A percentile compares a stretch with the other conserved stretches of the same genome.
These are phyloP conservation scores for Inonotus obliquus DNA, from an alignment of 1,284 basidiomycete species.

Conservation along the genomic window DNA sequence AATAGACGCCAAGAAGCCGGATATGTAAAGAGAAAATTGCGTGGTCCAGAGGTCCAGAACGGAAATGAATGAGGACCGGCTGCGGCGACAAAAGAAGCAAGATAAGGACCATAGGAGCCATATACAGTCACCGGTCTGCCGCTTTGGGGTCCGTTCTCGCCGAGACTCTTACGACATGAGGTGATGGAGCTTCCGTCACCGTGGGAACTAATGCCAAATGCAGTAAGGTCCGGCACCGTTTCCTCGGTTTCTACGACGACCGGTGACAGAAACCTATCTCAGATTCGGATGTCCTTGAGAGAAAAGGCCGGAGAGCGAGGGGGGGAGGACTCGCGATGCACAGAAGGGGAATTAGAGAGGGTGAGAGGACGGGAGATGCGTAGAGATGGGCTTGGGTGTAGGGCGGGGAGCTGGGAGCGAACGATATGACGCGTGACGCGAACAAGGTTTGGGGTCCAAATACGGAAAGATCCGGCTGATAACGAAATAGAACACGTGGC, in stretches of 20 bases:
- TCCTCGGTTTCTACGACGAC: not conserved
- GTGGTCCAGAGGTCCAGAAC: not conserved
- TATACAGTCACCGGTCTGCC: not conserved
- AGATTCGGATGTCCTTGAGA: conserved; percentile 1
- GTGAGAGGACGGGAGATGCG: not conserved
- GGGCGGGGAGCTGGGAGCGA: not conserved
- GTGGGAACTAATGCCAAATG: not conserved
- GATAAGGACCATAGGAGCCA: not conserved
- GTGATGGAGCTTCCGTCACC: not conserved
- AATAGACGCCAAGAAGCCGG: not conserved
- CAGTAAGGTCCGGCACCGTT: not conserved
- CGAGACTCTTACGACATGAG: not conserved
- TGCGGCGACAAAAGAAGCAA: conserved; percentile 4
- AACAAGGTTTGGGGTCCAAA: conserved; percentile 1
- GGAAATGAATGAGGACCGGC: not conserved
- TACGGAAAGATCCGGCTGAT: conserved; percentile 4
- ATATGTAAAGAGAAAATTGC: too few relatives aligned
- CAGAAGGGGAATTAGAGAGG: not conserved
- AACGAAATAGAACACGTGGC: not conserved
- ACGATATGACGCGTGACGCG: not conserved
- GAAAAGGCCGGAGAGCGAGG: not conserved
- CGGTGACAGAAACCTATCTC: not conserved
- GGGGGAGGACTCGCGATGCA: not conserved
- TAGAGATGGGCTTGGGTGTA: not conserved
- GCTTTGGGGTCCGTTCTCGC: conserved; percentile 1